Percentiles rank a stretch among this genome's conserved stretches.
Evolutionary conservation across 257 asterid genomes (phyloP).

Genomic region (Gentiana dahurica): DNA sequence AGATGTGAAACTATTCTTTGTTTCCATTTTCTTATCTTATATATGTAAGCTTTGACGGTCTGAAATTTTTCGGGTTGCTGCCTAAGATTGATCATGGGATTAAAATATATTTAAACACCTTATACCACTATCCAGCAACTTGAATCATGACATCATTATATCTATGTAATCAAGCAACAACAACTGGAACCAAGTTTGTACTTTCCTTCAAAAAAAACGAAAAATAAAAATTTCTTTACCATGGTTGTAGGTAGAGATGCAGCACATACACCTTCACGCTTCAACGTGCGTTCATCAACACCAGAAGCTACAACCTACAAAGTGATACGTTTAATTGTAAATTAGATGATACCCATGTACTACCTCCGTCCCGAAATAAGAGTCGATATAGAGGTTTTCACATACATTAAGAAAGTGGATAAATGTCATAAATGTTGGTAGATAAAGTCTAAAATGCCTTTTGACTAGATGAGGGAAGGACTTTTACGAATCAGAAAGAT

Average conservation of each 20-base stretch:
- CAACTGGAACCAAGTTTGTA: conserved; percentile 1
- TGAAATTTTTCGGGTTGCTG: not conserved
- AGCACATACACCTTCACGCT: conserved; percentile 99
- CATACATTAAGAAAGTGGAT: no score
- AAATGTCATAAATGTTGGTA: no score
- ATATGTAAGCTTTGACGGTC: not conserved
- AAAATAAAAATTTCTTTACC: conserved; percentile 31
- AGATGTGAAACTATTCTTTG: not conserved
- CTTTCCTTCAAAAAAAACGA: not conserved
- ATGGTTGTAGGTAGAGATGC: conserved; percentile 98
- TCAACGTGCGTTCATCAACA: conserved; percentile 84
- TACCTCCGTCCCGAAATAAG: no score
- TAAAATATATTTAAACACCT: no score
- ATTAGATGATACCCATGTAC: not conserved
- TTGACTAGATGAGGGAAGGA: no score
- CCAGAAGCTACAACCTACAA: conserved; percentile 95
- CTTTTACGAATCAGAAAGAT: no score
- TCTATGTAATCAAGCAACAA: not conserved
- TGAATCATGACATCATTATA: not conserved
- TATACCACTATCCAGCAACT: conserved; percentile 1
- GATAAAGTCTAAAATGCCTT: no score
- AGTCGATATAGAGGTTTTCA: no score
- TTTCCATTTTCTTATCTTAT: not conserved
- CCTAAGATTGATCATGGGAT: not conserved
- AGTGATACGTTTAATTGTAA: conserved; percentile 7